Conservation (phyloP, 495 filamentous ascomycete genomes). For the Penicillium ucsense region DNA sequence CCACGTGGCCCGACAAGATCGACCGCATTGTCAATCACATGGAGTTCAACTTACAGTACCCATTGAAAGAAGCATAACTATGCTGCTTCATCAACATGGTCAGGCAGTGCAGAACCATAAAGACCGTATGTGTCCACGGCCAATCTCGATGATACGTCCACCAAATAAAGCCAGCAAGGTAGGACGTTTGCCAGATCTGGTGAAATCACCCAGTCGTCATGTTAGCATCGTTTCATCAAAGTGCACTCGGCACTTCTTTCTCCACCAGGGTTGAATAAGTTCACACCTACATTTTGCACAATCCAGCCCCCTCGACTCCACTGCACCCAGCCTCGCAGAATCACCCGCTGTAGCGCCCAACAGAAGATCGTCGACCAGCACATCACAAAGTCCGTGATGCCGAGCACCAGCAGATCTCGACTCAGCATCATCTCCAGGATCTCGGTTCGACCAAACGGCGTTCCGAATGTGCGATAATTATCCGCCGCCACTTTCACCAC, state of each 20-base stretch:
- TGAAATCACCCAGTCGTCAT: background rate
- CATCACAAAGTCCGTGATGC: conserved; percentile 57
- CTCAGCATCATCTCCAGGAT: conserved; percentile 59
- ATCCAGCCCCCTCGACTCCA: conserved; percentile 61
- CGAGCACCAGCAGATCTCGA: conserved; percentile 53
- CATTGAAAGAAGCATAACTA: conserved; percentile 68
- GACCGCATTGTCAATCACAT: background rate
- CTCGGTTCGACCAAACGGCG: conserved; percentile 54
- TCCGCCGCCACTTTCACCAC: conserved; percentile 53
- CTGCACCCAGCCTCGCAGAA: conserved; percentile 42
- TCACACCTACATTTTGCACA: conserved; percentile 45
- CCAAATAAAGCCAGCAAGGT: conserved; percentile 46
- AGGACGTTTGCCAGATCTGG: conserved; percentile 52
- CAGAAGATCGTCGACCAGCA: conserved; percentile 49
- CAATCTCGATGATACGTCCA: conserved; percentile 58
- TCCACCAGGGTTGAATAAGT: too few relatives aligned
- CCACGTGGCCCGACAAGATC: too few relatives aligned
- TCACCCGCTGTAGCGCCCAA: conserved; percentile 47
- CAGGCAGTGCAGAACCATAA: conserved; percentile 60
- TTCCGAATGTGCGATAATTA: conserved; percentile 54
- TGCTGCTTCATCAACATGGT: conserved; percentile 75
- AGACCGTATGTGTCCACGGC: conserved; percentile 68
- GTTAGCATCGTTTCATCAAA: too few relatives aligned
- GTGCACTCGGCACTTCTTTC: too few relatives aligned
- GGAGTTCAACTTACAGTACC: conserved; percentile 40